Conservation (phyloP, 192 early-diverging fungal genomes). For the Coemansia aciculifera region DNA sequence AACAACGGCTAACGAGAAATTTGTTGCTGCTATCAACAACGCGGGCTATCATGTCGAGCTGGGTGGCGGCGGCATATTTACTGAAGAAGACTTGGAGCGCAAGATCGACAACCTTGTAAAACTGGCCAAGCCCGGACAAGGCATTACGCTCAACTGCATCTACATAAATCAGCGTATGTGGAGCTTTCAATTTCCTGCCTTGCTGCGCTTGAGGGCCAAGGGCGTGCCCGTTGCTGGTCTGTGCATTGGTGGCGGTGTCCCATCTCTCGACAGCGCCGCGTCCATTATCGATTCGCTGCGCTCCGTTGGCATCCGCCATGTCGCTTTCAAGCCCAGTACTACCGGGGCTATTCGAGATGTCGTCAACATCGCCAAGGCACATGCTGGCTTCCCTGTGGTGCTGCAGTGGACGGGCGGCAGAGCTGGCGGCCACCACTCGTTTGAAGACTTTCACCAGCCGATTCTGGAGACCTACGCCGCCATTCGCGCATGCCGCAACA, state of each 20-base stretch:
- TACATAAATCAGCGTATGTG: slow-evolving; percentile 90
- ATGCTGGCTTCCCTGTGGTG: slow-evolving; percentile 84
- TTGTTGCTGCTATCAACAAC: slow-evolving; percentile 84
- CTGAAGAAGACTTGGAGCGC: slow-evolving; percentile 64
- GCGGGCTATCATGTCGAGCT: slow-evolving; percentile 91
- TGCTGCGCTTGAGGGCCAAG: slow-evolving; percentile 76
- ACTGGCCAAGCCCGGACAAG: slow-evolving; percentile 72
- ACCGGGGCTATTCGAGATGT: slow-evolving; percentile 76
- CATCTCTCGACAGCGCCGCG: slow-evolving; percentile 80
- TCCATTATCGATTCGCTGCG: slow-evolving; percentile 77
- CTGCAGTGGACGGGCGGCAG: slow-evolving; percentile 97
- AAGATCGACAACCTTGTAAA: slow-evolving; percentile 76
- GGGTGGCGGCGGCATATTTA: slow-evolving; percentile 89
- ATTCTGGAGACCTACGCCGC: slow-evolving; percentile 67
- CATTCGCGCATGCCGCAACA: slow-evolving; percentile 77
- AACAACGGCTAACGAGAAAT: slow-evolving; percentile 72
- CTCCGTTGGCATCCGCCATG: slow-evolving; percentile 73
- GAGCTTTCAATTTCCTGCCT: slow-evolving; percentile 77
- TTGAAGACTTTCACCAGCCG: slow-evolving; percentile 93
- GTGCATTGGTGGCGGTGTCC: slow-evolving; percentile 91
- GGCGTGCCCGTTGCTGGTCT: slow-evolving; percentile 90
- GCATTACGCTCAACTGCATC: slow-evolving; percentile 88
- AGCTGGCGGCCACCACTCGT: slow-evolving; percentile 96
- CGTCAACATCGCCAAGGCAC: slow-evolving; percentile 79
- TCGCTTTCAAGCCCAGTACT: slow-evolving; percentile 84